These are phyloP conservation scores for Neonothopanus nambi DNA, from an alignment of 1,284 basidiomycete genomes.

Conservation along the genomic window DNA sequence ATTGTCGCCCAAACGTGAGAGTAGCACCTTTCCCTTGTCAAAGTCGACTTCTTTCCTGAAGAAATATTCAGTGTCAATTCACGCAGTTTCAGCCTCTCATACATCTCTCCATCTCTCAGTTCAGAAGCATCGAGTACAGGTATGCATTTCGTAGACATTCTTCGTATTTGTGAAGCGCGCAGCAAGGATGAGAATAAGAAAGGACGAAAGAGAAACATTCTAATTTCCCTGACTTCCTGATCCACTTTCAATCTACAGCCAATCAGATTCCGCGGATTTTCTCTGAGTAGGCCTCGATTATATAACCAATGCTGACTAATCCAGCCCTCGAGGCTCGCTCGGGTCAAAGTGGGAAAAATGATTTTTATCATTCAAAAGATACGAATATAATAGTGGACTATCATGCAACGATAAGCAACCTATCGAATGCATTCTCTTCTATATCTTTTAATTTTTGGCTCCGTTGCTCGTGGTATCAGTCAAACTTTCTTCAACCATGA, in stretches of 20 bases:
- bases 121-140: slow-evolving; percentile 67
- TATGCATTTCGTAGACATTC: slow-evolving; percentile 55
- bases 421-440: no score
- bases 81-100: slow-evolving; percentile 20
- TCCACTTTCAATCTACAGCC: not conserved
- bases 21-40: slow-evolving; percentile 76
- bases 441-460: not conserved
- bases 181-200: slow-evolving; percentile 2
- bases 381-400: no score
- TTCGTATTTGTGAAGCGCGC: slow-evolving; percentile 18
- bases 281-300: no score
- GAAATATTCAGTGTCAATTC: slow-evolving; percentile 10
- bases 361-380: no score
- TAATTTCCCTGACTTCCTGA: not conserved
- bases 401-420: no score
- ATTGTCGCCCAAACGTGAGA: slow-evolving; percentile 77
- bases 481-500: not conserved
- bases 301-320: no score
- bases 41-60: slow-evolving; percentile 82
- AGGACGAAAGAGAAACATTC: slow-evolving; percentile 1
- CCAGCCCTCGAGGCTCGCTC: no score
- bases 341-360: no score
- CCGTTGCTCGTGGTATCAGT: not conserved
- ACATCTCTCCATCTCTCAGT: slow-evolving; percentile 80
- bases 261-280: slow-evolving; percentile 4